Evolutionary conservation across 163 green algal genomes (phyloP).

Genomic region (Scenedesmus sp.): DNA sequence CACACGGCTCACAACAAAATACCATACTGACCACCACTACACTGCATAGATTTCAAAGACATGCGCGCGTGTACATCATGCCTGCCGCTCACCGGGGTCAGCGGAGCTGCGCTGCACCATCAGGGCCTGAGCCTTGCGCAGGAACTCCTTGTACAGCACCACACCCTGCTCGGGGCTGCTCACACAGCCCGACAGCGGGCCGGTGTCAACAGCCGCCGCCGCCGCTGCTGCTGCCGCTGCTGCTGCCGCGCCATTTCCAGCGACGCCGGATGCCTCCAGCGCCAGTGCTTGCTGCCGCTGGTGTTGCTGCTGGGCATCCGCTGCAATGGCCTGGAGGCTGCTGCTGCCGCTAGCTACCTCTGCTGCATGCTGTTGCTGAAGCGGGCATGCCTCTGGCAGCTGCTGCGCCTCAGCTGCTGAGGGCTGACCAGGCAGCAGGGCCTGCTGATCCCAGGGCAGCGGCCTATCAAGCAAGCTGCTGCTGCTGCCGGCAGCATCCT

Average conservation of each 20-base stretch:
- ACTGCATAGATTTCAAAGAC: too few species aligned
- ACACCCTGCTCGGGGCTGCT: constrained; percentile 17
- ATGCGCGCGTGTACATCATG: too few species aligned
- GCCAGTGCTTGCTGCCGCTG: not conserved
- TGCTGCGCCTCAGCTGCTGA: not conserved
- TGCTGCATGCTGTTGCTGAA: constrained; percentile 3
- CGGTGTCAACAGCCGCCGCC: not conserved
- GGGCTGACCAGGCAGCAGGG: not conserved
- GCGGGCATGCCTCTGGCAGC: constrained; percentile 1
- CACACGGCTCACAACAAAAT: too few species aligned
- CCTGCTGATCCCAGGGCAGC: constrained; percentile 25
- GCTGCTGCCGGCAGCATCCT: not conserved
- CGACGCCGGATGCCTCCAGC: not conserved
- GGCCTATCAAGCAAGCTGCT: not conserved
- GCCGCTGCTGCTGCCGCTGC: not conserved
- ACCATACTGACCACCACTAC: too few species aligned
- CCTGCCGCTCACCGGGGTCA: not conserved
- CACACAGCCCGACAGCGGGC: not conserved
- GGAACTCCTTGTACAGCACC: constrained; percentile 44
- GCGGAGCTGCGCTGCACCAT: constrained; percentile 4
- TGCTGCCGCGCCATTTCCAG: not conserved
- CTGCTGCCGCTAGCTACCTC: not conserved
- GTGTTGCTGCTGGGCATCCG: not conserved
- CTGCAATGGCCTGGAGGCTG: not conserved
- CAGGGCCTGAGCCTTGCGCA: constrained; percentile 16